Percentiles rank a stretch among this genome's conserved stretches.
Evolutionary conservation across 1,284 basidiomycete genomes (phyloP).

Genomic region (Malassezia restricta): DNA sequence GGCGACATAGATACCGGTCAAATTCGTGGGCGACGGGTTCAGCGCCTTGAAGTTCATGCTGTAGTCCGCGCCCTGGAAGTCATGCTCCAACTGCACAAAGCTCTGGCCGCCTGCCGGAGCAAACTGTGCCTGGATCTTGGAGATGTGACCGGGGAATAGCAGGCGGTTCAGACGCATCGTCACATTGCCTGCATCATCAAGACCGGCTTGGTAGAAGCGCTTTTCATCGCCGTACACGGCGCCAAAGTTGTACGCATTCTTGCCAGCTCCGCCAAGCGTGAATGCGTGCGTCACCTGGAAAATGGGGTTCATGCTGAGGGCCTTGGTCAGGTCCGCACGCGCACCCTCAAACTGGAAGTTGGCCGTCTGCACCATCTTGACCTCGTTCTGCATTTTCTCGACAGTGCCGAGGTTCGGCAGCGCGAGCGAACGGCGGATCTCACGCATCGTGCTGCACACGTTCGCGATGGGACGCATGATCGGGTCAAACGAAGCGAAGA

Average conservation of each 20-base stretch:
- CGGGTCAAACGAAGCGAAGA: conserved; percentile 22
- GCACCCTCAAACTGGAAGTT: conserved; percentile 96
- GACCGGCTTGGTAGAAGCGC: conserved; percentile 76
- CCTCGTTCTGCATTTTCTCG: conserved; percentile 38
- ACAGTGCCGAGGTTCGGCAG: conserved; percentile 42
- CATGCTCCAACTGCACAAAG: conserved; percentile 74
- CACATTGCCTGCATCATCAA: conserved; percentile 84
- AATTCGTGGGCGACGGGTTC: conserved; percentile 78
- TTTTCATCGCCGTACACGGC: conserved; percentile 76
- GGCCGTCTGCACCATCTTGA: conserved; percentile 63
- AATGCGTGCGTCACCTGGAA: conserved; percentile 99
- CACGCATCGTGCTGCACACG: conserved; percentile 18
- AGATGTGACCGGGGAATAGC: conserved; percentile 66
- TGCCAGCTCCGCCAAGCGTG: conserved; percentile 56
- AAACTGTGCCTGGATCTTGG: conserved; percentile 83
- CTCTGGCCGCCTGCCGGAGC: conserved; percentile 38
- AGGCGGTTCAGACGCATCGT: conserved; percentile 80
- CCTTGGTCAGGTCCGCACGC: conserved; percentile 88
- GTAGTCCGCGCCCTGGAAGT: conserved; percentile 80
- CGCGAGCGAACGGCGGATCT: conserved; percentile 28
- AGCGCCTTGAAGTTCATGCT: conserved; percentile 75
- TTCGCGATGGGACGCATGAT: conserved; percentile 27
- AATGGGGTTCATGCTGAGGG: conserved; percentile 77
- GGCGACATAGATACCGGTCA: conserved; percentile 83
- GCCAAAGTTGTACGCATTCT: conserved; percentile 77